Percentiles rank a stretch among this genome's conserved stretches.
phyloP scores from a whole-genome alignment of 2,329 filamentous ascomycete genomes.

The Raffaelea ambrosiae region DNA sequence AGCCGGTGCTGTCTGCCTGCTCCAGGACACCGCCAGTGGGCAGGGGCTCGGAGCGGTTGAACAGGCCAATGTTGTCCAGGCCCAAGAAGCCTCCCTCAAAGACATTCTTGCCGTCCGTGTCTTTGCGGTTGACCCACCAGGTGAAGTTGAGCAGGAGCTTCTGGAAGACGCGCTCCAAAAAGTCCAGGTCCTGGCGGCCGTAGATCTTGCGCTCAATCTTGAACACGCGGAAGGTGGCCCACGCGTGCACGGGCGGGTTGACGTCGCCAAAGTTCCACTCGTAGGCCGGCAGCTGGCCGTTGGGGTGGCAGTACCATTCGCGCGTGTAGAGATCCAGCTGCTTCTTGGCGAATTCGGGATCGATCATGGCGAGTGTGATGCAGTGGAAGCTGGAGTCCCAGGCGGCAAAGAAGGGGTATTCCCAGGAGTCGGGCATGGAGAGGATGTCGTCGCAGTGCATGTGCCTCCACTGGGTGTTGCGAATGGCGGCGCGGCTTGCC shows the following conservation, averaged over 20 bases:
- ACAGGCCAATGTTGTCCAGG: slow-evolving; percentile 92
- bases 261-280: slow-evolving; percentile 99
- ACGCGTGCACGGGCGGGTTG: slow-evolving; percentile 92
- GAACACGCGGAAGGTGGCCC: slow-evolving; percentile 92
- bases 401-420: slow-evolving; percentile 95
- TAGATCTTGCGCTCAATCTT: slow-evolving; percentile 98
- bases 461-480: slow-evolving; percentile 89
- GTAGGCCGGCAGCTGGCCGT: slow-evolving; percentile 83
- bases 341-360: slow-evolving; percentile 96
- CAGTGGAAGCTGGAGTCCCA: slow-evolving; percentile 98
- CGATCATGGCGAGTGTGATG: slow-evolving; percentile 92
- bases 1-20: slow-evolving; percentile 94
- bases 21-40: slow-evolving; percentile 90
- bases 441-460: slow-evolving; percentile 91
- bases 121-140: slow-evolving; percentile 98
- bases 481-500: slow-evolving; percentile 65
- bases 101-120: slow-evolving; percentile 88
- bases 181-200: slow-evolving; percentile 87
- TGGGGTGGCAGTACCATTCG: slow-evolving; percentile 98
- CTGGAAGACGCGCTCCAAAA: slow-evolving; percentile 92
- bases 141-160: slow-evolving; percentile 95
- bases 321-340: slow-evolving; percentile 91
- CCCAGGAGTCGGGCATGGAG: slow-evolving; percentile 98
- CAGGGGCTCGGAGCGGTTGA: slow-evolving; percentile 91
- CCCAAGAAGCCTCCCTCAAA: slow-evolving; percentile 96